phyloP scores from a whole-genome alignment of 2,329 filamentous ascomycete genomes.

The Penicillium brevicompactum region DNA sequence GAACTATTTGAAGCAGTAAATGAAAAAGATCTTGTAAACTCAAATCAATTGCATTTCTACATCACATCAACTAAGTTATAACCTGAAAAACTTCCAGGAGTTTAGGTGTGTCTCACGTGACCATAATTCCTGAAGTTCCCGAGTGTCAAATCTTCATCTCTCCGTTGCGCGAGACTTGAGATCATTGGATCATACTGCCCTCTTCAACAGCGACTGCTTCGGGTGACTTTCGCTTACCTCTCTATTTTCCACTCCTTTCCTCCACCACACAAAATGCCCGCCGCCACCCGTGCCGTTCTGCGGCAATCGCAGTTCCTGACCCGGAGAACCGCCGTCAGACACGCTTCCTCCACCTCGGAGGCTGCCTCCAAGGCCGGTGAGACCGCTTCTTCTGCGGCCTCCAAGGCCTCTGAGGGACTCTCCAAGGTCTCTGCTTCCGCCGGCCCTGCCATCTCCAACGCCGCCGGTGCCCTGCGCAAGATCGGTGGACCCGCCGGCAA shows the following conservation, averaged over 20 bases:
- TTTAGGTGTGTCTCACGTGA: conserved; percentile 25
- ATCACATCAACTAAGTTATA: neutral
- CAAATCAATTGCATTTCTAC: neutral
- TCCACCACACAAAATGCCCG: conserved; percentile 44
- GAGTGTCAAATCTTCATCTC: conserved; percentile 43
- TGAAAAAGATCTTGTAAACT: neutral
- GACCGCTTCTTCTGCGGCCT: conserved; percentile 42
- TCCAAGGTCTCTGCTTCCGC: conserved; percentile 79
- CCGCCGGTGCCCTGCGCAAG: conserved; percentile 71
- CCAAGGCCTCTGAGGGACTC: conserved; percentile 79
- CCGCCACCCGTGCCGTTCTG: conserved; percentile 47
- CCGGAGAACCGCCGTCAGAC: conserved; percentile 48
- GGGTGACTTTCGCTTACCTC: conserved; percentile 28
- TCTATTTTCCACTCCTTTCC: conserved; percentile 28
- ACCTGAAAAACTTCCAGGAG: neutral
- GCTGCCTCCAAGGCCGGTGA: conserved; percentile 50
- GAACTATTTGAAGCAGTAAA: neutral
- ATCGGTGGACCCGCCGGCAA: conserved; percentile 82
- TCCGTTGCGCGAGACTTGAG: conserved; percentile 38
- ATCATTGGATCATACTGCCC: conserved; percentile 44
- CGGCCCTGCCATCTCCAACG: conserved; percentile 73
- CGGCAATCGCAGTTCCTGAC: conserved; percentile 52
- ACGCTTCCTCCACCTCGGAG: conserved; percentile 50
- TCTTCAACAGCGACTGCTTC: conserved; percentile 30
- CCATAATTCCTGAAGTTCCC: conserved; percentile 44